Percentiles rank a stretch among this genome's conserved stretches.
Conservation (phyloP, 306 rosid species). For the Carpinus fangiana region DNA sequence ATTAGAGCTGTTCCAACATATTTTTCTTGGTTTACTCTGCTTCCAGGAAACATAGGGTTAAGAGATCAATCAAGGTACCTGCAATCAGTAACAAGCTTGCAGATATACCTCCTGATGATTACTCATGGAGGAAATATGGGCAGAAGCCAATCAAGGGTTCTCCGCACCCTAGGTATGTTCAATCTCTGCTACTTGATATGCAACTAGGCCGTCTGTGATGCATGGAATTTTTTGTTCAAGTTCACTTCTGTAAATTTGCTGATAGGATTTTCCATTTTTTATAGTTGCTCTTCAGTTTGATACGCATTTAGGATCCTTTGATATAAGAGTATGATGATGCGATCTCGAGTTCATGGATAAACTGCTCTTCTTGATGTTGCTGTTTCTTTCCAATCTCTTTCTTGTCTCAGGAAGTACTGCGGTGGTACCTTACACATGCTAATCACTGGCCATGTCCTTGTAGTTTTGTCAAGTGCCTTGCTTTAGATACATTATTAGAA, state of each 20-base stretch:
- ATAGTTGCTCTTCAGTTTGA: slow-evolving; percentile 11
- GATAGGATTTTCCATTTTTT: not conserved
- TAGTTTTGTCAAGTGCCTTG: slow-evolving; percentile 7
- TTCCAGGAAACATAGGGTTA: slow-evolving; percentile 89
- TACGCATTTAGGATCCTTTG: slow-evolving; percentile 13
- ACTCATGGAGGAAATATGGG: slow-evolving; percentile 98
- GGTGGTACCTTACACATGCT: not conserved
- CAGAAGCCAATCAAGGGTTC: slow-evolving; percentile 99
- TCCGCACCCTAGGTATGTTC: slow-evolving; percentile 89
- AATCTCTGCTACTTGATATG: slow-evolving; percentile 5
- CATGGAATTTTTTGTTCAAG: slow-evolving; percentile 1
- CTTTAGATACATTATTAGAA: slow-evolving; percentile 9
- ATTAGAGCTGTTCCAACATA: slow-evolving; percentile 6
- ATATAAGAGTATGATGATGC: slow-evolving; percentile 5
- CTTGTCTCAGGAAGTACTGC: not conserved
- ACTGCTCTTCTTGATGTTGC: slow-evolving; percentile 10
- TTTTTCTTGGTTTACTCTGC: slow-evolving; percentile 1
- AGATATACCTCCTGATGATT: slow-evolving; percentile 98
- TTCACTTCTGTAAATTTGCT: slow-evolving; percentile 14
- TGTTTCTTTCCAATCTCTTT: not conserved
- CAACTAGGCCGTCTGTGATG: slow-evolving; percentile 5
- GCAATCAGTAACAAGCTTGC: slow-evolving; percentile 98
- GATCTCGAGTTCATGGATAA: not conserved
- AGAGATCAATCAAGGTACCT: slow-evolving; percentile 92
- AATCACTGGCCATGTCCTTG: slow-evolving; percentile 1